A percentile compares a stretch with the other conserved stretches of the same genome.
These are phyloP conservation scores for Polyplosphaeria fusca DNA, from an alignment of 495 filamentous ascomycete genomes.

Conservation along the genomic window DNA sequence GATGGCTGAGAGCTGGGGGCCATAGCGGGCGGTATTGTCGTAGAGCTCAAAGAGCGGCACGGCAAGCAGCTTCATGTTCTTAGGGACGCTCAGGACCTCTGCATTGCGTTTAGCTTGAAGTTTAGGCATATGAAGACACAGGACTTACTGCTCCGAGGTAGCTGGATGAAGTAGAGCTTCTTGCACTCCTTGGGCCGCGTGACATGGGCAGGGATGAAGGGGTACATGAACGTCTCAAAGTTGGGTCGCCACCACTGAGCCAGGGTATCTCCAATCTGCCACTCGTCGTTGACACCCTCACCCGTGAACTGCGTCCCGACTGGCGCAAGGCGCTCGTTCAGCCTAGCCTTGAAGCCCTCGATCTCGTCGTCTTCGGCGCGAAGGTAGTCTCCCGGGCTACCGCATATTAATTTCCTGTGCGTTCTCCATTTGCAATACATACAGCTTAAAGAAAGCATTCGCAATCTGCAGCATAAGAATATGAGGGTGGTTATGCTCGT, in stretches of 20 bases:
- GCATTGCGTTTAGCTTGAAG: constrained; percentile 8
- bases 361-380: constrained; percentile 84
- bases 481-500: constrained; percentile 98
- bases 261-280: constrained; percentile 89
- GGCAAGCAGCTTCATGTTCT: constrained; percentile 98
- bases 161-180: constrained; percentile 94
- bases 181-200: constrained; percentile 98
- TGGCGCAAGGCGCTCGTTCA: constrained; percentile 90
- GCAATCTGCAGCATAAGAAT: constrained; percentile 98
- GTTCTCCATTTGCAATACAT: constrained; percentile 25
- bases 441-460: constrained; percentile 98
- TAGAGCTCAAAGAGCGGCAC: constrained; percentile 97
- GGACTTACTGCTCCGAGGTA: constrained; percentile 81
- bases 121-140: not conserved
- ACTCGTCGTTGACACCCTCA: constrained; percentile 81
- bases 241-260: constrained; percentile 99
- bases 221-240: constrained; percentile 99
- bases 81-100: constrained; percentile 97
- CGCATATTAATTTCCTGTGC: constrained; percentile 15
- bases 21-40: constrained; percentile 92
- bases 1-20: constrained; percentile 92
- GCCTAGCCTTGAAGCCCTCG: constrained; percentile 82
- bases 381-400: constrained; percentile 90
- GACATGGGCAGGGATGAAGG: constrained; percentile 91
- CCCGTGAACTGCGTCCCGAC: constrained; percentile 83